These are phyloP conservation scores for Gossypium anomalum DNA, from an alignment of 345 rosid genomes.

Conservation along the genomic window DNA sequence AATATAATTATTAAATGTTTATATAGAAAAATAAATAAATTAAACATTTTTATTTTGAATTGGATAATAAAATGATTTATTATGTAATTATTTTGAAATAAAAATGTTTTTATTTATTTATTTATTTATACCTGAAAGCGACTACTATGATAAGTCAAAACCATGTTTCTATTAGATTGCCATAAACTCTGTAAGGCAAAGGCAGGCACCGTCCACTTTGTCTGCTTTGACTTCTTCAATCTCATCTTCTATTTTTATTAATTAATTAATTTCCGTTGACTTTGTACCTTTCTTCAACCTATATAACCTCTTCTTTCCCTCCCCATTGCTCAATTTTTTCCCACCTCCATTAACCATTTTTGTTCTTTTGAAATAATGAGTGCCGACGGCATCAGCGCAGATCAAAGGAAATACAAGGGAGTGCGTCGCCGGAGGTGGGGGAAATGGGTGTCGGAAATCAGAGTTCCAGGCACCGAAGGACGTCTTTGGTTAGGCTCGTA, in stretches of 20 bases:
- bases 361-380: neutral
- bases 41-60: no score
- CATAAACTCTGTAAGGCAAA: no score
- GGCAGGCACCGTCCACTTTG: neutral
- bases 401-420: constrained; percentile 56
- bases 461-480: constrained; percentile 64
- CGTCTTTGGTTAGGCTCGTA: constrained; percentile 89
- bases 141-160: no score
- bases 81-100: no score
- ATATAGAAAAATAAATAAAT: no score
- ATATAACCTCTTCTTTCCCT: constrained; percentile 23
- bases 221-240: neutral
- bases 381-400: neutral
- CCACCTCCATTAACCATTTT: neutral
- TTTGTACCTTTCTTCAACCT: constrained; percentile 38
- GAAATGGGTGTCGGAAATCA: constrained; percentile 86
- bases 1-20: no score
- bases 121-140: no score
- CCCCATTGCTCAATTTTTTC: neutral
- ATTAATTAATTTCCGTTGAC: neutral
- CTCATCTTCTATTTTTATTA: neutral
- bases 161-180: no score
- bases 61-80: no score
- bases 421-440: constrained; percentile 86
- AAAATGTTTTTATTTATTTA: no score